These are phyloP conservation scores for Melanomma pulvis-pyrius DNA, from an alignment of 495 filamentous ascomycete genomes.

Conservation along the genomic window DNA sequence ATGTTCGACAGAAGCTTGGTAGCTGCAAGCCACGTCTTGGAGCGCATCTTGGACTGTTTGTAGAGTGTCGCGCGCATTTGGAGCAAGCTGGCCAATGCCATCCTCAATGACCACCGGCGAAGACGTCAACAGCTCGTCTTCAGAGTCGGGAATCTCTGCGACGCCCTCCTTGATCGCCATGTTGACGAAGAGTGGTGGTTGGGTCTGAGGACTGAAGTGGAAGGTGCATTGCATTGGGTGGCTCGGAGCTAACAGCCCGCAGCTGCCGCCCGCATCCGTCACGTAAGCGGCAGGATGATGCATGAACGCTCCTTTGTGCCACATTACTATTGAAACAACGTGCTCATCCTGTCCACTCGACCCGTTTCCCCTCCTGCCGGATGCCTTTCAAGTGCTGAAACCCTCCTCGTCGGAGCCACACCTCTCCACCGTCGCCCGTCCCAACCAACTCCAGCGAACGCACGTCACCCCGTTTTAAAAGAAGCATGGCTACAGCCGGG, in stretches of 20 bases:
- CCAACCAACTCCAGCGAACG: neutral
- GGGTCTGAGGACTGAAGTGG: neutral
- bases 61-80: neutral
- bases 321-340: no score
- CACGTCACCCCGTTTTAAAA: neutral
- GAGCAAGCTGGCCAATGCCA: conserved; percentile 1
- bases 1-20: conserved; percentile 8
- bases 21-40: neutral
- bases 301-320: conserved; percentile 11
- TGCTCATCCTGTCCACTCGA: neutral
- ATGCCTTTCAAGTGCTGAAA: conserved; percentile 10
- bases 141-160: conserved; percentile 34
- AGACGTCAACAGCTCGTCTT: conserved; percentile 29
- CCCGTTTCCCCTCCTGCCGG: conserved; percentile 7
- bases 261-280: neutral
- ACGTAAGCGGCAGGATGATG: conserved; percentile 15
- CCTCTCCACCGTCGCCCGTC: neutral
- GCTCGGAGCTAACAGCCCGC: neutral
- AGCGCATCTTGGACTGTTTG: conserved; percentile 4
- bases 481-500: conserved; percentile 11
- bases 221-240: neutral
- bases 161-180: conserved; percentile 13
- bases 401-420: conserved; percentile 22
- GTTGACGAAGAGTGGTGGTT: conserved; percentile 3
- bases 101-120: conserved; percentile 7